Base-by-base conservation (phyloP, 257 asterid species). In the Jaltomata sinuosa region DNA sequence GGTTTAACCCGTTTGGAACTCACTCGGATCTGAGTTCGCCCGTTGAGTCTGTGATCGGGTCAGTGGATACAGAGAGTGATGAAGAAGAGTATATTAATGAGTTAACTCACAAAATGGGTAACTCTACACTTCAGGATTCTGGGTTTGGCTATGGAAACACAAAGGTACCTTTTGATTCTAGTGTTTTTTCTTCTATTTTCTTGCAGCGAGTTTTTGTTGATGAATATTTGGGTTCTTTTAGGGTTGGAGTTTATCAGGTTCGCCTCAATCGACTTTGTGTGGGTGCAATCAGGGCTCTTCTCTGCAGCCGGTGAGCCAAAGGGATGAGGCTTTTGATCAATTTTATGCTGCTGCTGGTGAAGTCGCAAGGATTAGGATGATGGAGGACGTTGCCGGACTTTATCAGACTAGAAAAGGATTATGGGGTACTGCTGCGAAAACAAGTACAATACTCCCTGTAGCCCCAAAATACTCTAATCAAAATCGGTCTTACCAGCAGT, bases 201-300 rank as follows among this genome's bases (percentile, higher is more conserved):
- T 5, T 53, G 6, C 6, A 31, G 45, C 1, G 59, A 22, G 57
- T 25, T 74, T 74, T 6, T 74, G 81, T 7, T 74, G 57, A 14
- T 74, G 31, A 40, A 71, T 14, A 1, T 69, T 69, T 74, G 6
- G 6, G 11, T 8, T 9, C 21, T n/a, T 22, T 0, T 59, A 92
- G 98, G 93, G 86, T 0, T 82, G 84, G 88, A 85, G 86, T 79
- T 83, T 91, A 1, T 91, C 93, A 6, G 90, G 95, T 22, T 95
- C 99, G 21, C 99, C 97, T 2, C 95, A 93, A 57, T 95, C 98
- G 3, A 91, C 99, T 16, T 91, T 94, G 2, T 90, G 89, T 14
- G 87, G 83, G 27, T 82, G 87, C 91, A 88, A 89, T 32, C 91
- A 86, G 64, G 88, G 86, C 42, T 84, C 94, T 34, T 88, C 95